A percentile compares a stretch with the other conserved stretches of the same genome.
phyloP scores from a whole-genome alignment of 805 yeast genomes.

The Nakazawaea pomicola region DNA sequence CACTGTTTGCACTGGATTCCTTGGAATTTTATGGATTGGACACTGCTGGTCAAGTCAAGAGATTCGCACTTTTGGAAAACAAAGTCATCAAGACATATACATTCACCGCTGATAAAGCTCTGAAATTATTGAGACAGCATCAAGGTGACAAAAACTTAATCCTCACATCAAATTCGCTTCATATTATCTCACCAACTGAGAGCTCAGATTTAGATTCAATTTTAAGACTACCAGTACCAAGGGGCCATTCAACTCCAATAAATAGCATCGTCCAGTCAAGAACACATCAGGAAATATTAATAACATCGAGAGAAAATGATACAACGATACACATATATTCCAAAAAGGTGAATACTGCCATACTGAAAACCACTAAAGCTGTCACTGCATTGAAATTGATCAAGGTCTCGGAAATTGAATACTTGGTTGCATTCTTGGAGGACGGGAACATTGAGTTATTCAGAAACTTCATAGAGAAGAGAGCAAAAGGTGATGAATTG shows the following conservation, averaged over 20 bases:
- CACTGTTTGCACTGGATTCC: conserved; percentile 21
- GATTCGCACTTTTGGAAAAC: conserved; percentile 20
- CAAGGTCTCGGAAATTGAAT: conserved; percentile 16
- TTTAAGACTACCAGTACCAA: conserved; percentile 27
- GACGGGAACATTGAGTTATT: conserved; percentile 30
- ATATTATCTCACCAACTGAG: conserved; percentile 25
- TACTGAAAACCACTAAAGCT: conserved; percentile 29
- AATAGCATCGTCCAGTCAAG: conserved; percentile 30
- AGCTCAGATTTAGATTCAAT: conserved; percentile 21
- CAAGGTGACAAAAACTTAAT: conserved; percentile 22
- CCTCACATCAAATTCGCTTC: conserved; percentile 24
- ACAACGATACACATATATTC: conserved; percentile 30
- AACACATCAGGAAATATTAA: conserved; percentile 26
- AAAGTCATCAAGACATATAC: conserved; percentile 17
- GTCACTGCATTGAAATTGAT: conserved; percentile 25
- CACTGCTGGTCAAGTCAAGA: conserved; percentile 20
- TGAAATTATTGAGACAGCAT: conserved; percentile 22
- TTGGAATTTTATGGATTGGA: conserved; percentile 26
- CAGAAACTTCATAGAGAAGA: conserved; percentile 11
- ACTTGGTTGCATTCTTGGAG: conserved; percentile 26
- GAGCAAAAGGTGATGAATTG: conserved; percentile 12
- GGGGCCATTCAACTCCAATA: conserved; percentile 28
- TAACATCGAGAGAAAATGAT: conserved; percentile 27
- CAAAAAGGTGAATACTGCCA: conserved; percentile 24
- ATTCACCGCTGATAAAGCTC: conserved; percentile 16